Percentiles rank a stretch among this genome's conserved stretches.
phyloP scores from a whole-genome alignment of 352 stramenopile species.

The Globisporangium camurandrum region DNA sequence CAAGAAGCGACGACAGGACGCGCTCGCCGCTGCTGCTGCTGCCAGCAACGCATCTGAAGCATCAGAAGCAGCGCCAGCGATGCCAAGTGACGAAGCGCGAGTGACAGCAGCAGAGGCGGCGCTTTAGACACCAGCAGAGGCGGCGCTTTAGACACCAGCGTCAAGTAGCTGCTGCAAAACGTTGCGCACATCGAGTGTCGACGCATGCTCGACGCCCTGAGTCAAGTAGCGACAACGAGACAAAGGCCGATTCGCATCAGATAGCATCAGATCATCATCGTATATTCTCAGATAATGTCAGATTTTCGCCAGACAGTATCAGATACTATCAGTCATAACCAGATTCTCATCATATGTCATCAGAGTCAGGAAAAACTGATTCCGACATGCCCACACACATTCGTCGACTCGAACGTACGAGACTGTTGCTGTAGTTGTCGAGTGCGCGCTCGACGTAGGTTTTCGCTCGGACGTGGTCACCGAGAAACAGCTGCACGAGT shows the following conservation, averaged over 20 bases:
- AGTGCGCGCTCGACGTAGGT: conserved; percentile 40
- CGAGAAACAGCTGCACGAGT: conserved; percentile 46
- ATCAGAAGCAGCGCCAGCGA: neutral
- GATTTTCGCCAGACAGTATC: too few relatives aligned
- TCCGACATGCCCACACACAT: too few relatives aligned
- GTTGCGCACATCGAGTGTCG: conserved; percentile 43
- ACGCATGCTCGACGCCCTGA: conserved; percentile 48
- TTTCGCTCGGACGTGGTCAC: conserved; percentile 41
- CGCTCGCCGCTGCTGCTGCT: neutral
- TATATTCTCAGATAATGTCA: too few relatives aligned
- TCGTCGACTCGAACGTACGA: conserved; percentile 21
- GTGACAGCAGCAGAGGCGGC: neutral
- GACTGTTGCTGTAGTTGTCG: conserved; percentile 42
- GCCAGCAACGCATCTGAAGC: neutral
- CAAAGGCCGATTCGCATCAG: neutral
- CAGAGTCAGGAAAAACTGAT: too few relatives aligned
- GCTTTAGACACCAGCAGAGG: neutral
- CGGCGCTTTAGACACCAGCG: conserved; percentile 20
- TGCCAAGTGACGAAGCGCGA: too few relatives aligned
- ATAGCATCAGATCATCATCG: too few relatives aligned
- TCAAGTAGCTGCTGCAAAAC: conserved; percentile 48
- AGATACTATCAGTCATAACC: too few relatives aligned
- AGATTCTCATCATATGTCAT: too few relatives aligned
- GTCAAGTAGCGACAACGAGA: neutral
- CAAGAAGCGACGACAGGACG: conserved; percentile 6